These are phyloP conservation scores for Cryphonectria parasitica DNA, from an alignment of 2,329 filamentous ascomycete species.

Conservation along the genomic window DNA sequence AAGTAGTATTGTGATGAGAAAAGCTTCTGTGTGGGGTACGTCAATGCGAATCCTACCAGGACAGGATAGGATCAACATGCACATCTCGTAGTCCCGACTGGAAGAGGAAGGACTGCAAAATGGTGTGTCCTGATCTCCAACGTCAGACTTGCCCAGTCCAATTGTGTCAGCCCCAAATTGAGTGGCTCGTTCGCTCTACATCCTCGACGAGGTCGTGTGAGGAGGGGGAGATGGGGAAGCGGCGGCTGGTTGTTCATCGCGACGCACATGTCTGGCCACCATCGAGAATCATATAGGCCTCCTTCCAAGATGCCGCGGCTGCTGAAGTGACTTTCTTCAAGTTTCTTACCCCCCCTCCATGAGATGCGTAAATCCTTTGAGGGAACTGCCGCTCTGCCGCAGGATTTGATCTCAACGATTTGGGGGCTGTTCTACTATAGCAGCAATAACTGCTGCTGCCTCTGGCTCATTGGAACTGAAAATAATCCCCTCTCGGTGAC, in stretches of 20 bases:
- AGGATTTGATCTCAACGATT: neutral
- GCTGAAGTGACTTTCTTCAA: neutral
- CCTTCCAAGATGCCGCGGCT: neutral
- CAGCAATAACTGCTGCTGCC: neutral
- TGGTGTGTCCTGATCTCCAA: neutral
- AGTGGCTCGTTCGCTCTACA: neutral
- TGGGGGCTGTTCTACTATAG: neutral
- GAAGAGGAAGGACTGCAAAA: neutral
- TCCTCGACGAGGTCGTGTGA: neutral
- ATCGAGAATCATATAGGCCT: neutral
- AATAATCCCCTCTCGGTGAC: neutral
- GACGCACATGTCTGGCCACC: neutral
- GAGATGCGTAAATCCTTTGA: conserved; percentile 4
- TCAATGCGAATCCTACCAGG: conserved; percentile 5
- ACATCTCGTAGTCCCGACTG: neutral
- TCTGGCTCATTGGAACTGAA: neutral
- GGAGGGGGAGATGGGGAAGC: neutral
- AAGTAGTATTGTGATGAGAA: neutral
- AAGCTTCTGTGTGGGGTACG: conserved; percentile 7
- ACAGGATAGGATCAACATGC: neutral
- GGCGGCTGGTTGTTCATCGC: neutral
- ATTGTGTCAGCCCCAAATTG: neutral
- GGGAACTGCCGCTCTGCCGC: neutral
- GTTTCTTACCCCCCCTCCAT: too few species aligned
- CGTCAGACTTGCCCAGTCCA: neutral